Percentiles rank a stretch among this genome's conserved stretches.
Conservation (phyloP, 805 yeast species). For the Candida boleticola region DNA sequence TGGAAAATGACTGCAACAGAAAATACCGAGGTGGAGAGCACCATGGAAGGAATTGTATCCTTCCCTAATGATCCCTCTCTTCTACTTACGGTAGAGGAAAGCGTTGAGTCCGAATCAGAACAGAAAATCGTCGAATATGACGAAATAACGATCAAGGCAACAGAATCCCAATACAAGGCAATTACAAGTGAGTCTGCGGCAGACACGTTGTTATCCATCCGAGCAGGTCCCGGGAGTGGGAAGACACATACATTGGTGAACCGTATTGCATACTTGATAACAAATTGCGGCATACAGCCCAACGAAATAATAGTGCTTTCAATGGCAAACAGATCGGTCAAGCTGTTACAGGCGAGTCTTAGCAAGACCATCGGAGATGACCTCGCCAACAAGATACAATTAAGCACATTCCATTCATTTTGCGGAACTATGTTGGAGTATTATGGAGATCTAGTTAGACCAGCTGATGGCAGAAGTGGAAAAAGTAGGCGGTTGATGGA, state of each 20-base stretch:
- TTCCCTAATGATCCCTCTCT: neutral
- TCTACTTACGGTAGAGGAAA: neutral
- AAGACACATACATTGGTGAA: slow-evolving; percentile 60
- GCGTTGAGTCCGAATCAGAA: neutral
- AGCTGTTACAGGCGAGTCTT: slow-evolving; percentile 38
- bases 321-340: slow-evolving; percentile 69
- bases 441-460: slow-evolving; percentile 15
- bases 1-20: too few relatives aligned
- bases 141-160: slow-evolving; percentile 13
- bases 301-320: slow-evolving; percentile 59
- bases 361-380: slow-evolving; percentile 29
- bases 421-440: slow-evolving; percentile 50
- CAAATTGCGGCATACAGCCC: slow-evolving; percentile 39
- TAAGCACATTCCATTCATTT: slow-evolving; percentile 64
- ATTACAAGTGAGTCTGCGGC: slow-evolving; percentile 40
- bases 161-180: slow-evolving; percentile 46
- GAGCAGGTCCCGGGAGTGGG: slow-evolving; percentile 77
- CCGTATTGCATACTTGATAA: slow-evolving; percentile 49
- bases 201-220: slow-evolving; percentile 45
- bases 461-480: neutral
- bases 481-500: slow-evolving; percentile 41
- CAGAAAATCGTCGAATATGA: too few relatives aligned
- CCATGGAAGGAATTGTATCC: neutral
- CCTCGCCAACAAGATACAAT: slow-evolving; percentile 31
- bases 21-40: too few relatives aligned